Base-by-base conservation (phyloP, 2,329 filamentous ascomycete species). In the Venturia carpophila region DNA sequence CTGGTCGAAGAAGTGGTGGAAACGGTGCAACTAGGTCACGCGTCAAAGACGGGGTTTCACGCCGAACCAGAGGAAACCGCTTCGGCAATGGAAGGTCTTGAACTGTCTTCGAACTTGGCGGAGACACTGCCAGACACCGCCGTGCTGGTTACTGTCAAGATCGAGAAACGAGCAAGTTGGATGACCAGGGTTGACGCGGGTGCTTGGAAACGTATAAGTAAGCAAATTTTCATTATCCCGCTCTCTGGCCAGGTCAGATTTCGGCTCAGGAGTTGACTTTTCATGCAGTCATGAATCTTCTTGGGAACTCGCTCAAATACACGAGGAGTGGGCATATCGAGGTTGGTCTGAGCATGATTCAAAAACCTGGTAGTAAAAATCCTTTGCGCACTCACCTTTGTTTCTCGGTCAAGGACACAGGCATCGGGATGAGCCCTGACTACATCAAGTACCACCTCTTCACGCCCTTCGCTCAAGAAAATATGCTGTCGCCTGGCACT, bases 221-320 rank as follows among this genome's bases (percentile, higher is more conserved):
- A 24, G 45, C n/a, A 0, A 10, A 21, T 24, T 24, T 24, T n/a
- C 1, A 24, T 10, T 49, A 41, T 41, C 3, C 39, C 9, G 39
- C 15, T 10, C 9, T 24, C 45, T 24, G 6, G 21, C n/a, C n/a
- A n/a, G 9, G 5, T 11, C 6, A n/a, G 21, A 24, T 10, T 24
- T 6, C n/a, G n/a, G n/a, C 21, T 5, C 21, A 2, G n/a, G 7
- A 49, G n/a, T n/a, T 49, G n/a, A 49, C 45, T 24, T 9, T 49
- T 10, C 45, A 11, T 13, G 9, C 11, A 21, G 65, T 68, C 17
- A 60, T 69, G 67, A 69, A 69, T 63, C 43, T 69, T 9, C 13
- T 69, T n/a, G 67, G 67, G 6, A 69, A 69, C 41, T 63, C 68
- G 5, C 62, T 69, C 4, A 69, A 69, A 55, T 69, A 68, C 34